Conservation (phyloP, 768 basidiomycete genomes). For the Trametes gibbosa region DNA sequence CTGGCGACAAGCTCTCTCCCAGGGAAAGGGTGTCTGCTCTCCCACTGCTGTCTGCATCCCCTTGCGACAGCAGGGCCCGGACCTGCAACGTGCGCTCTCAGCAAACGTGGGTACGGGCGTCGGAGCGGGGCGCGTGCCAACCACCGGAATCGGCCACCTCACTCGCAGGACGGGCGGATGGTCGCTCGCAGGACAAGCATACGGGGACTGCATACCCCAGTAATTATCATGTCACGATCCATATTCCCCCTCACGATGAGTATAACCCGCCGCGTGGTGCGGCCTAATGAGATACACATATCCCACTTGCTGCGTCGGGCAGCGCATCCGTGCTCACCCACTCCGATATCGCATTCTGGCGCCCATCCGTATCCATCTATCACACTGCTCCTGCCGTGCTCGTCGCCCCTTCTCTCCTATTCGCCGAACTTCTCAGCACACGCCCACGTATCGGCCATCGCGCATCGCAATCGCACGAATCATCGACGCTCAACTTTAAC, state of each 20-base stretch:
- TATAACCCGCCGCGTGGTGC: constrained; percentile 20
- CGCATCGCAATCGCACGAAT: constrained; percentile 13
- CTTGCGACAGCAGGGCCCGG: constrained; percentile 9
- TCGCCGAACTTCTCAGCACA: constrained; percentile 1
- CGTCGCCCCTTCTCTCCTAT: constrained; percentile 1
- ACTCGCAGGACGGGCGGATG: constrained; percentile 6
- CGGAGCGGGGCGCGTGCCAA: neutral
- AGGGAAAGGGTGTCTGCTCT: constrained; percentile 5
- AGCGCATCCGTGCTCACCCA: neutral
- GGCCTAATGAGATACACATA: constrained; percentile 22
- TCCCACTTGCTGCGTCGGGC: constrained; percentile 9
- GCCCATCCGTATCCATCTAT: constrained; percentile 15
- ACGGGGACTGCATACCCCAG: constrained; percentile 12
- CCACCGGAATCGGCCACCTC: neutral
- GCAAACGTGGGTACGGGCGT: constrained; percentile 12
- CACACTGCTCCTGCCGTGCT: neutral
- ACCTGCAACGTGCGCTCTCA: constrained; percentile 8
- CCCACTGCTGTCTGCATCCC: neutral
- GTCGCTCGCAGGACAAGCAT: neutral
- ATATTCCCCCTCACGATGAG: constrained; percentile 20
- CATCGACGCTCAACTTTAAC: neutral
- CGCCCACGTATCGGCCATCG: constrained; percentile 8
- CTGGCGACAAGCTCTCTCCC: neutral
- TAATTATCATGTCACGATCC: constrained; percentile 22
- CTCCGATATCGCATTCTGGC: constrained; percentile 7